Conservation (phyloP, 73 alveolate species). For the Paramecium caudatum region DNA sequence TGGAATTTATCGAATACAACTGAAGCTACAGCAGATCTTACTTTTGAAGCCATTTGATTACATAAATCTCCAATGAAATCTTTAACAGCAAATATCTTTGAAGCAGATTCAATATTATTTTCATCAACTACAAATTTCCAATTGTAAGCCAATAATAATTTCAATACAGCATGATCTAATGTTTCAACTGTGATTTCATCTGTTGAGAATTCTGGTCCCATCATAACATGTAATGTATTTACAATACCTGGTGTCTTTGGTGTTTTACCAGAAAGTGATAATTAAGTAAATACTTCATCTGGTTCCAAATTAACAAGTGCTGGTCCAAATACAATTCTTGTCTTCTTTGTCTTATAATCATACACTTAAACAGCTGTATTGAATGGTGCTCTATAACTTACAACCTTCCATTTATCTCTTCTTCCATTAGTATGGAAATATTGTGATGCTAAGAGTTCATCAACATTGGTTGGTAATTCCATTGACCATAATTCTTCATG, state of each 20-base stretch:
- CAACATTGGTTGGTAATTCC: constrained; percentile 83
- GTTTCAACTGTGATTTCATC: constrained; percentile 89
- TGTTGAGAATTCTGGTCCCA: constrained; percentile 94
- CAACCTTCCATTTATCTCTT: constrained; percentile 82
- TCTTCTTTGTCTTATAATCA: constrained; percentile 84
- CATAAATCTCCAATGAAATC: constrained; percentile 93
- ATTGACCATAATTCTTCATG: constrained; percentile 92
- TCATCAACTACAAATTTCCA: constrained; percentile 85
- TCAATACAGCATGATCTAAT: constrained; percentile 88
- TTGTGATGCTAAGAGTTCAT: constrained; percentile 77
- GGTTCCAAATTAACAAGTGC: constrained; percentile 85
- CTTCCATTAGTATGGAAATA: constrained; percentile 68
- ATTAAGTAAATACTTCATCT: constrained; percentile 88
- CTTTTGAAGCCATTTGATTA: constrained; percentile 86
- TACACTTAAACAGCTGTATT: constrained; percentile 88
- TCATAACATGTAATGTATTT: constrained; percentile 84
- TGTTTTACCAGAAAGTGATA: constrained; percentile 85
- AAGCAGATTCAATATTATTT: constrained; percentile 68
- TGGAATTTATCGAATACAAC: constrained; percentile 87
- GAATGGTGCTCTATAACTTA: constrained; percentile 84
- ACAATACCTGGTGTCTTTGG: constrained; percentile 89
- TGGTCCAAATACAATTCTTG: constrained; percentile 89
- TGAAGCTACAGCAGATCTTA: constrained; percentile 89
- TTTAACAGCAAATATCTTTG: constrained; percentile 86
- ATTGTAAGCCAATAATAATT: constrained; percentile 85